These are phyloP conservation scores for Coffea humblotiana DNA, from an alignment of 305 asterid species.

Conservation along the genomic window DNA sequence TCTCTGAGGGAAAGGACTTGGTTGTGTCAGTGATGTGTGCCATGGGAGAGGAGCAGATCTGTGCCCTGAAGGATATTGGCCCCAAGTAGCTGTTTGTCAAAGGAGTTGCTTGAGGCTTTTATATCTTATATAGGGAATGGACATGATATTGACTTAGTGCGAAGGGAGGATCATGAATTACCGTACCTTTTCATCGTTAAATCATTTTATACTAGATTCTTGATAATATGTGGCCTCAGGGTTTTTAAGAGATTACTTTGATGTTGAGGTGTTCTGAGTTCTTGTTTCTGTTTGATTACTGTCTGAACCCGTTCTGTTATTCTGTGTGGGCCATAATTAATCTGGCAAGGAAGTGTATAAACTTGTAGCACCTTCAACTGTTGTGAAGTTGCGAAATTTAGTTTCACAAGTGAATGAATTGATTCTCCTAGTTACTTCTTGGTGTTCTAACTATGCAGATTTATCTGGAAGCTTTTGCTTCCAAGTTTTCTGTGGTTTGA, in stretches of 20 bases:
- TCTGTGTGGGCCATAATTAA: slow-evolving; percentile 15
- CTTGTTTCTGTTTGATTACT: slow-evolving; percentile 20
- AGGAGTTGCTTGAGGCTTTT: slow-evolving; percentile 16
- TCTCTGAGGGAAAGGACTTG: slow-evolving; percentile 77
- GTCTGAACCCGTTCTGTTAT: slow-evolving; percentile 11
- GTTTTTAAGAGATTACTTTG: slow-evolving; percentile 2
- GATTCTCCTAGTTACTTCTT: slow-evolving; percentile 10
- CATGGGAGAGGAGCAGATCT: slow-evolving; percentile 92
- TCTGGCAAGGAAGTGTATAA: slow-evolving; percentile 18
- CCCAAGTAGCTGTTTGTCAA: slow-evolving; percentile 46
- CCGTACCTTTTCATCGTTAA: background rate
- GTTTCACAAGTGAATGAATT: slow-evolving; percentile 19
- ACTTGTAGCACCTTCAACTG: slow-evolving; percentile 11
- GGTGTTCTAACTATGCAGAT: background rate
- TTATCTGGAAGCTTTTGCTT: background rate
- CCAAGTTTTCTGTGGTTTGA: background rate
- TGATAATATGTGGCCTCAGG: slow-evolving; percentile 34
- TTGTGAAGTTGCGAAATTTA: slow-evolving; percentile 15
- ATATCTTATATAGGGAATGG: slow-evolving; percentile 13
- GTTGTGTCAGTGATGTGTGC: slow-evolving; percentile 84
- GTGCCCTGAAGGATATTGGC: slow-evolving; percentile 76
- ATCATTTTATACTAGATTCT: slow-evolving; percentile 23
- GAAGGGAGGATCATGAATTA: slow-evolving; percentile 39
- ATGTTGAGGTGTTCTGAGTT: slow-evolving; percentile 10
- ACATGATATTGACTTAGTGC: slow-evolving; percentile 28